Percentiles rank a stretch among this genome's conserved stretches.
phyloP scores from a whole-genome alignment of 2,329 filamentous ascomycete genomes.

The Pseudocercospora vitis region DNA sequence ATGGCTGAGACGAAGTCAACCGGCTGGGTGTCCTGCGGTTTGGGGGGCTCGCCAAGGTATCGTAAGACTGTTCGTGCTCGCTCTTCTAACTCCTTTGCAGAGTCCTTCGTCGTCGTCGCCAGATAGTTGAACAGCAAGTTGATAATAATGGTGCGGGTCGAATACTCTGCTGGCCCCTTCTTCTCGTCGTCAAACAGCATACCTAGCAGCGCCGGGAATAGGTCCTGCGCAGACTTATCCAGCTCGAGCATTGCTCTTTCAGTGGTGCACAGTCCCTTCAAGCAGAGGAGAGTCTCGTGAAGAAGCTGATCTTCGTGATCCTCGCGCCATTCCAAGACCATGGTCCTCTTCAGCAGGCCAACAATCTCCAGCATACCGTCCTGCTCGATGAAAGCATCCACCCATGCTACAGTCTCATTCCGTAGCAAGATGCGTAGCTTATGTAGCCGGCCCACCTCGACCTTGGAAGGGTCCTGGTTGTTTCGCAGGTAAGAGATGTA shows the following conservation, averaged over 20 bases:
- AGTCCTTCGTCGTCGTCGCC: constrained; percentile 56
- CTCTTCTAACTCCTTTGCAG: constrained; percentile 49
- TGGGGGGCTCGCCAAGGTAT: constrained; percentile 80
- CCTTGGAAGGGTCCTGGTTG: constrained; percentile 73
- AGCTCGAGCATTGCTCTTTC: constrained; percentile 81
- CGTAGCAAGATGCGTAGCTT: constrained; percentile 85
- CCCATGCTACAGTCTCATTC: constrained; percentile 95
- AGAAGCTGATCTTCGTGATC: constrained; percentile 93
- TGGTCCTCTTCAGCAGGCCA: constrained; percentile 80
- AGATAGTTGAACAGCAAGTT: constrained; percentile 88
- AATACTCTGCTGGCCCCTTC: constrained; percentile 96
- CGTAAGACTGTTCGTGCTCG: constrained; percentile 72
- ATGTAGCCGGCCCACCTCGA: constrained; percentile 93
- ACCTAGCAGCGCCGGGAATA: constrained; percentile 81
- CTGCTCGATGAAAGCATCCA: constrained; percentile 83
- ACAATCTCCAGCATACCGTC: constrained; percentile 94
- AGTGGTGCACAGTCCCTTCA: constrained; percentile 93
- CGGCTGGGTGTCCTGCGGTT: constrained; percentile 72
- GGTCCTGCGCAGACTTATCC: constrained; percentile 70
- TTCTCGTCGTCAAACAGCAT: constrained; percentile 98
- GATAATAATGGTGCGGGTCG: constrained; percentile 84
- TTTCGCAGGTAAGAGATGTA: constrained; percentile 84
- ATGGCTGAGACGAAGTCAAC: constrained; percentile 88
- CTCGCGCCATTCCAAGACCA: constrained; percentile 96
- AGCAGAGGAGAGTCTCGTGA: constrained; percentile 86